Percentiles rank a stretch among this genome's conserved stretches.
These are phyloP conservation scores for Ilyonectria robusta DNA, from an alignment of 2,329 filamentous ascomycete species.

Conservation along the genomic window DNA sequence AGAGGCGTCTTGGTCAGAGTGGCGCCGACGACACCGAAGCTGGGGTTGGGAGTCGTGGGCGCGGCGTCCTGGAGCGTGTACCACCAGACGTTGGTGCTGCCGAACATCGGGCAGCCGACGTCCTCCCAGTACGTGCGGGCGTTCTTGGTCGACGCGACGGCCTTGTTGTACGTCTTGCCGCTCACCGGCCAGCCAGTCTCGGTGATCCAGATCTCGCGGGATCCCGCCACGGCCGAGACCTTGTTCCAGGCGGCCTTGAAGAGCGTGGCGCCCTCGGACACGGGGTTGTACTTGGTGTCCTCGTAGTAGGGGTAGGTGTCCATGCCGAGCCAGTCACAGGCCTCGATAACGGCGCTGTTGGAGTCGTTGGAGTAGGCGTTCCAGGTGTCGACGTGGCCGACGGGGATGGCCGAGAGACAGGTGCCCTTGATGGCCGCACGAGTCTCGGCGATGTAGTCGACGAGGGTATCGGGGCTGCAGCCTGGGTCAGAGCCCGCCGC, in stretches of 20 bases:
- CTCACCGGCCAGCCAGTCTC: conserved; percentile 90
- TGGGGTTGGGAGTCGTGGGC: conserved; percentile 72
- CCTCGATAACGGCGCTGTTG: conserved; percentile 79
- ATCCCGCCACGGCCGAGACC: conserved; percentile 70
- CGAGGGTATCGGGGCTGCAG: conserved; percentile 72
- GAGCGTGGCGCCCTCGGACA: conserved; percentile 74
- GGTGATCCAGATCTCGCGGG: conserved; percentile 86
- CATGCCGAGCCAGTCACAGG: conserved; percentile 84
- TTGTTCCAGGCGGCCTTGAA: conserved; percentile 77
- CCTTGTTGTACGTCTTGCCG: conserved; percentile 74
- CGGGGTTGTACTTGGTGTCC: conserved; percentile 74
- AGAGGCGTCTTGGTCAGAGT: conserved; percentile 68
- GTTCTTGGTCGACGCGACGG: conserved; percentile 75
- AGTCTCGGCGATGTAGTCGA: conserved; percentile 79
- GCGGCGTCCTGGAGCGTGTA: conserved; percentile 80
- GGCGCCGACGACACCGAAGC: conserved; percentile 78
- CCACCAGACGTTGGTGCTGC: conserved; percentile 79
- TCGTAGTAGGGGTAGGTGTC: conserved; percentile 92
- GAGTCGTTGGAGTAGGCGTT: conserved; percentile 81
- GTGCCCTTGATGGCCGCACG: conserved; percentile 75
- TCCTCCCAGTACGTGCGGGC: conserved; percentile 86
- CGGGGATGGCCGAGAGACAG: conserved; percentile 66
- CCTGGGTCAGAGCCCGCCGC: conserved; percentile 74
- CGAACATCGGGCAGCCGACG: conserved; percentile 80
- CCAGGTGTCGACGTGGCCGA: conserved; percentile 95